These are phyloP conservation scores for Dipodascopsis tothii DNA, from an alignment of 805 yeast species.

Conservation along the genomic window DNA sequence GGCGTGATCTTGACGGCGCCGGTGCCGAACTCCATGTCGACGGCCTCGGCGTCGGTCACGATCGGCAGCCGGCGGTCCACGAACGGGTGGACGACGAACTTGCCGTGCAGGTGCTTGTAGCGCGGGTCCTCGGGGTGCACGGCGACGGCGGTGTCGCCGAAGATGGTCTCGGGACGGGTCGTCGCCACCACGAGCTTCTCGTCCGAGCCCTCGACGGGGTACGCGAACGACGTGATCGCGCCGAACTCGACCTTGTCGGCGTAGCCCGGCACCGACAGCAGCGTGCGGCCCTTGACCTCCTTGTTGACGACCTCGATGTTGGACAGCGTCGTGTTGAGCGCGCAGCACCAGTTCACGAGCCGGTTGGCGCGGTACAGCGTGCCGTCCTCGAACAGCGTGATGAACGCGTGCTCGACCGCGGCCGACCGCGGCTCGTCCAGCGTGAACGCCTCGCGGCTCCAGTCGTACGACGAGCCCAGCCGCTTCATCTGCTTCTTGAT, in stretches of 20 bases:
- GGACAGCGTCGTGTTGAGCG: slow-evolving; percentile 88
- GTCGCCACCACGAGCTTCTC: slow-evolving; percentile 91
- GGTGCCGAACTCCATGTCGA: slow-evolving; percentile 98
- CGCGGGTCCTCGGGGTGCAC: slow-evolving; percentile 93
- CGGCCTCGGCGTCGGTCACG: slow-evolving; percentile 83
- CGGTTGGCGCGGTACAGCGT: slow-evolving; percentile 88
- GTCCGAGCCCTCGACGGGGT: slow-evolving; percentile 74
- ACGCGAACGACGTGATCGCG: slow-evolving; percentile 91
- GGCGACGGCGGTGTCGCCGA: slow-evolving; percentile 97
- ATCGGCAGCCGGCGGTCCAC: slow-evolving; percentile 79
- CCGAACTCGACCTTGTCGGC: slow-evolving; percentile 85
- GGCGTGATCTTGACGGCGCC: slow-evolving; percentile 99
- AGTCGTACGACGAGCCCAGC: slow-evolving; percentile 94
- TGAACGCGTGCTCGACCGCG: slow-evolving; percentile 87
- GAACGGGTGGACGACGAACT: slow-evolving; percentile 84
- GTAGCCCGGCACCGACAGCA: slow-evolving; percentile 80
- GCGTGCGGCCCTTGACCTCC: slow-evolving; percentile 73
- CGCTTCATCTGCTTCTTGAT: slow-evolving; percentile 77
- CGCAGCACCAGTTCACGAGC: slow-evolving; percentile 93
- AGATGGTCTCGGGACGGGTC: slow-evolving; percentile 96
- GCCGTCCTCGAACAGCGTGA: slow-evolving; percentile 87
- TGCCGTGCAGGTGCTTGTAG: slow-evolving; percentile 91
- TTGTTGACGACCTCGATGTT: slow-evolving; percentile 94
- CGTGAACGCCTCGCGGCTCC: slow-evolving; percentile 92
- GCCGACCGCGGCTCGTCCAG: slow-evolving; percentile 67